Base-by-base conservation (phyloP, 164 flowering plant genomes). In the Vitis rupestris region DNA sequence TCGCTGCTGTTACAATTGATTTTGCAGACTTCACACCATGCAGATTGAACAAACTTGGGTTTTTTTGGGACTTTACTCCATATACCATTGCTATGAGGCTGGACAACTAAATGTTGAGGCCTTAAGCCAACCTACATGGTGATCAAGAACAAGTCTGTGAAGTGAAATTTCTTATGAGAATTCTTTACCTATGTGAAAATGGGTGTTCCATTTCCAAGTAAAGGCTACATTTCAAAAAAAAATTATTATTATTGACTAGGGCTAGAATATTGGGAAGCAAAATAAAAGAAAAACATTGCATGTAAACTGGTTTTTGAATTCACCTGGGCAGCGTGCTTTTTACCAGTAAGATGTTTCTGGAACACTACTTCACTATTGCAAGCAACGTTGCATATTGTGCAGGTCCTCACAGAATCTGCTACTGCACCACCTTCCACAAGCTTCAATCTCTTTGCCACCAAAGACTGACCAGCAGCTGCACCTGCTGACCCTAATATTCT, bases 1-100 rank as follows among this genome's bases (percentile, higher is more conserved):
- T 76, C 80, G 1, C 16, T 74, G 70, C 67, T 76, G 61, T 50
- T 65, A 53, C 79, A 80, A 50, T 68, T 61, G 51, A 76, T 63
- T 56, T 76, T 65, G 71, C 82, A 80, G n/a, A 80, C 78, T 29
- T 80, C 78, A 65, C 80, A 80, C 64, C 69, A 58, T n/a, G 77
- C 73, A 50, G 69, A 68, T 69, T 71, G 77, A 59, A 64, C 68
- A 50, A 55, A 4, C 58, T 76, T 79, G 12, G 50, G 47, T 59
- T 58, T 65, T 47, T 68, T 76, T 31, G 53, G 30, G 9, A 4
- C 11, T 50, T 58, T 63, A 10, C 13, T 58, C 50, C 23, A 51
- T 17, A 2, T 47, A 50, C 67, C 29, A 51, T 16, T 54, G 13
- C 47, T 30, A 9, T 66, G 66, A 47, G 73, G 23, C n/a, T 30